Conservation (phyloP, 2,329 filamentous ascomycete genomes). For the Aschersonia sp. region DNA sequence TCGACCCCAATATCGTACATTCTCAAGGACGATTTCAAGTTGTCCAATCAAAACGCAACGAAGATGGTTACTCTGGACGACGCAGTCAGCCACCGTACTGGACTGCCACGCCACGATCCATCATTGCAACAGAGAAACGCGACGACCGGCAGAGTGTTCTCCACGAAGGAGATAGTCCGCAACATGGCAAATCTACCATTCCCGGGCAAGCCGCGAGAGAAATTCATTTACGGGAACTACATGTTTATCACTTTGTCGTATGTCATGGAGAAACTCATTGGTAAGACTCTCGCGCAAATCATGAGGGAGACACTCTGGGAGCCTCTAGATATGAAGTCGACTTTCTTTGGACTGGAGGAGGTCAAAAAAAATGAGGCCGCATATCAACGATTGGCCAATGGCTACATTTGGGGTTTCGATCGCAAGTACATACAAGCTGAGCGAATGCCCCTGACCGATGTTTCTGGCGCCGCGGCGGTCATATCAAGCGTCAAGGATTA, state of each 20-base stretch:
- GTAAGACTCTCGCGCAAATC: slow-evolving; percentile 21
- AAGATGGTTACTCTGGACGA: slow-evolving; percentile 37
- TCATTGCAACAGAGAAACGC: not conserved
- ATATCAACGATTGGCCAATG: slow-evolving; percentile 21
- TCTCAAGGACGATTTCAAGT: slow-evolving; percentile 35
- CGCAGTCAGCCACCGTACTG: slow-evolving; percentile 34
- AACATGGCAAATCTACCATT: slow-evolving; percentile 30
- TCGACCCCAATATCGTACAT: slow-evolving; percentile 28
- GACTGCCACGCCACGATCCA: slow-evolving; percentile 14
- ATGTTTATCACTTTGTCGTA: slow-evolving; percentile 31
- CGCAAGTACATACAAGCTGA: slow-evolving; percentile 10
- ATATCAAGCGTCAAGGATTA: slow-evolving; percentile 35
- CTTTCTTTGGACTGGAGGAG: slow-evolving; percentile 17
- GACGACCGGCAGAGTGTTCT: not conserved
- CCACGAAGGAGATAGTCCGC: slow-evolving; percentile 20
- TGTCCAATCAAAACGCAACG: slow-evolving; percentile 29
- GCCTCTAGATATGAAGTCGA: slow-evolving; percentile 11
- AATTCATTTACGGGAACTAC: slow-evolving; percentile 34
- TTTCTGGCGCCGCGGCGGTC: slow-evolving; percentile 24
- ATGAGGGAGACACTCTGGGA: slow-evolving; percentile 12
- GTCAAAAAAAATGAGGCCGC: slow-evolving; percentile 8
- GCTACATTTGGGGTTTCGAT: slow-evolving; percentile 24
- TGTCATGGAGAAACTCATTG: slow-evolving; percentile 26
- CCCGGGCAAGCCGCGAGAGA: slow-evolving; percentile 26
- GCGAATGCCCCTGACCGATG: slow-evolving; percentile 11